phyloP scores from a whole-genome alignment of 2,329 filamentous ascomycete species.

The Sarocladium strictum region DNA sequence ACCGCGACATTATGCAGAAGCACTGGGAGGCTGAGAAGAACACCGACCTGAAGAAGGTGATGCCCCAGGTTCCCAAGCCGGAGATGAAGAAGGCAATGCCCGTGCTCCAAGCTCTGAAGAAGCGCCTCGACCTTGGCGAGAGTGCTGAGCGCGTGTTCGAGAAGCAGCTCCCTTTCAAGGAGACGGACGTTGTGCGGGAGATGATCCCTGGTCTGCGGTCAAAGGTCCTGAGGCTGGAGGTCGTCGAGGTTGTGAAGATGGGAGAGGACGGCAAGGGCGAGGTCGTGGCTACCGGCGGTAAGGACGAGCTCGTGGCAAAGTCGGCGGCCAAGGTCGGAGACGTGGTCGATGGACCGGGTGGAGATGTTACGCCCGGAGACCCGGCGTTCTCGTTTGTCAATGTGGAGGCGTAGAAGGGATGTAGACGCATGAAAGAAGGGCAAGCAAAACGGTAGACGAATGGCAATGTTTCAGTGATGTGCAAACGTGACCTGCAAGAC shows the following conservation, averaged over 20 bases:
- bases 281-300: conserved; percentile 7
- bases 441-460: neutral
- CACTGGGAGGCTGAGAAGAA: conserved; percentile 57
- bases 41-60: conserved; percentile 76
- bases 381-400: conserved; percentile 8
- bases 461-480: neutral
- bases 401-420: conserved; percentile 3
- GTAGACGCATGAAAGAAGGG: neutral
- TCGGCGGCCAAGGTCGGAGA: conserved; percentile 10
- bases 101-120: conserved; percentile 85
- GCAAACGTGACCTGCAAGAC: neutral
- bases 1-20: conserved; percentile 72
- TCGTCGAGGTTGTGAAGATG: conserved; percentile 11
- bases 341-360: conserved; percentile 5
- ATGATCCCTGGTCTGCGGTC: conserved; percentile 65
- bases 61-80: conserved; percentile 72
- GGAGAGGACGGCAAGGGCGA: conserved; percentile 11
- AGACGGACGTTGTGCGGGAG: conserved; percentile 65
- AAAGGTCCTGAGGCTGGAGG: conserved; percentile 10
- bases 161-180: conserved; percentile 81
- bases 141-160: conserved; percentile 65
- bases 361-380: conserved; percentile 6
- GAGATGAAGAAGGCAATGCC: conserved; percentile 99
- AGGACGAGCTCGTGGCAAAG: conserved; percentile 7
- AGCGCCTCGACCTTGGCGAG: conserved; percentile 68